Evolutionary conservation across 768 basidiomycete species (phyloP), one percentile per base, ranked within the genome.

Genomic region (Hericium coralloides): DNA sequence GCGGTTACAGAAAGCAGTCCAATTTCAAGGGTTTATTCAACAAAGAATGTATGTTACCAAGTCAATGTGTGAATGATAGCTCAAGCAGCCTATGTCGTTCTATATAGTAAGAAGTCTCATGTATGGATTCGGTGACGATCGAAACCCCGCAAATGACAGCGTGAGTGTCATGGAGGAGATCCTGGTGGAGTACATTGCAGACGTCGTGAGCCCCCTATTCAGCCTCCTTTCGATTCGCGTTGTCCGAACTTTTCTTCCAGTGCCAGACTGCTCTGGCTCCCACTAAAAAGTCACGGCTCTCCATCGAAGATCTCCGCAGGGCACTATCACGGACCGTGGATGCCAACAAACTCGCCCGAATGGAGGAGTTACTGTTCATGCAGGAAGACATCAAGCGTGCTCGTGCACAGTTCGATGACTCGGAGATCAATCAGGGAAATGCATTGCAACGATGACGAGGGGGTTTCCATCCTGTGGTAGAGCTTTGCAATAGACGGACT

Each of bases 91-190:
- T 15, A 18, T 22, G 18, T 52, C 52, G 17, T 43, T 39, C 49
- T 56, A 55, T 53, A 63, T 37, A 92, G 92, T 94, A 58, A 83
- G 85, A 63, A 89, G 79, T 59, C 73, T 94, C 52, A 92, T 93
- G 92, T 95, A 92, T 66, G 92, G 90, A 26, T 97, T 95, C 70
- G 93, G 93, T 12, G 93, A 97, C 67, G 92, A 92, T 66, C 78
- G 87, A 15, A 89, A 91, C 62, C 90, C 92, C 0, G 86, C 91
- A 2, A 87, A 81, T 39, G 93, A 97, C 64, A 89, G 89, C 0
- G 89, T 94, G 25, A 86, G 83, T 61, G 88, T 95, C 39, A 89
- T 95, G 90, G 92, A 95, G 67, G 92, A 95, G 66, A 92, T 95
- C 54, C 73, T 95, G 52, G 81, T 93, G 45, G 92, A 94, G 68